Base-by-base conservation (phyloP, 768 basidiomycete genomes). In the Cubamyces lactineus region DNA sequence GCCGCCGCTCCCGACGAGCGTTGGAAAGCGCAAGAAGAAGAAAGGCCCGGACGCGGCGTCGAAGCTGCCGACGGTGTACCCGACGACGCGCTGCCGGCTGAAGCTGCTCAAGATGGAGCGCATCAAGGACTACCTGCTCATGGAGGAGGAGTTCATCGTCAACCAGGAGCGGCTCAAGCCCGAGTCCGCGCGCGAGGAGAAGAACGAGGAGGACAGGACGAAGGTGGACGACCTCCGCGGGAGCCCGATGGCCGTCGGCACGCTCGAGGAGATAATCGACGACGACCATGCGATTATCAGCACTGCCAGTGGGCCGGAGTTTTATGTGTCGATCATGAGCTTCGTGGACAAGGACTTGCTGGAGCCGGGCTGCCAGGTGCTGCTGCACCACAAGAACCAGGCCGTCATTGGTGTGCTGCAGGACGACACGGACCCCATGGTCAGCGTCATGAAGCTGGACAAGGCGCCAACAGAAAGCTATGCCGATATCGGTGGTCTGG, bases 281-380 rank as follows among this genome's bases (percentile, higher is more conserved):
- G 94, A 96, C 77, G 94, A 96, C 84, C 94, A 99, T 76, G 97
- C 97, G n/a, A 98, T 99, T 74, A 89, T 99, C 72, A 93, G 91
- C 74, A 92, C 94, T 9, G 86, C 94, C 23, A 92, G 91, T 42
- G 96, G 96, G 2, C 95, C 96, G 24, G 97, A 98, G 73, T 94
- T 88, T 74, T 98, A 98, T 75, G 95, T 98, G 65, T 89, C 94
- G 23, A 97, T 98, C 73, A 93, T 97, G 92, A 92, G 89, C 61
- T 95, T 94, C 72, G 96, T 98, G 70, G 96, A 98, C 87, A 98
- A 98, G 78, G 96, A 98, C 72, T 79, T 96, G 39, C 81, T 99
- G 53, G 97, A 99, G 74, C 97, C 97, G 5, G 93, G 94, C 1
- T 98, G 97, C 73, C 87, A 94, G 60, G 95, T 99, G 2, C 76